phyloP scores from a whole-genome alignment of 2,329 filamentous ascomycete genomes.

The Sporothrix dimorphospora region DNA sequence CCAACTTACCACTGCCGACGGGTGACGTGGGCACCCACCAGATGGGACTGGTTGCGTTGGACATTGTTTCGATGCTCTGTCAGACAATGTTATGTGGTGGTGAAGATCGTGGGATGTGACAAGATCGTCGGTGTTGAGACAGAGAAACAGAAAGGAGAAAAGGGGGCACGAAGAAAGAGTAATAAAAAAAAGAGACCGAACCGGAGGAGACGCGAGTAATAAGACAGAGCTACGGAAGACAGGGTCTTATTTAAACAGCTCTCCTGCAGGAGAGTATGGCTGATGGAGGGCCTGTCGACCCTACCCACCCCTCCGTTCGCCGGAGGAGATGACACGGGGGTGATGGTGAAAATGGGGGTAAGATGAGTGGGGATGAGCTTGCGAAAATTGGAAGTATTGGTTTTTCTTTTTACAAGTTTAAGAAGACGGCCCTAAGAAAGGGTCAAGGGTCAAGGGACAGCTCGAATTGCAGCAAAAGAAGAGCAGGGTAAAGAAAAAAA shows the following conservation, averaged over 20 bases:
- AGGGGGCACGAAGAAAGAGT: not conserved
- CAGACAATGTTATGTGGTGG: not conserved
- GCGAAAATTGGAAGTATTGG: not conserved
- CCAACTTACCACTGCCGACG: conserved; percentile 24
- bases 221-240: not conserved
- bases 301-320: not conserved
- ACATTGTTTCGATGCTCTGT: not conserved
- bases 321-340: not conserved
- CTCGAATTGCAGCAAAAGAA: no score
- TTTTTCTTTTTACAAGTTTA: no score
- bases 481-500: no score
- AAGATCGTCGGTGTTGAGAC: not conserved
- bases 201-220: not conserved
- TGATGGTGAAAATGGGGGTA: not conserved
- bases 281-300: not conserved
- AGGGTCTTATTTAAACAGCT: not conserved
- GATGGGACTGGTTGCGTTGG: conserved; percentile 17
- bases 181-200: not conserved
- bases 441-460: no score
- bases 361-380: not conserved
- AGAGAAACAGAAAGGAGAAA: not conserved
- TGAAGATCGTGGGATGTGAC: not conserved
- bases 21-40: conserved; percentile 26
- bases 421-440: not conserved
- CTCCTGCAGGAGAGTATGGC: not conserved